Conservation (phyloP, 202 grass and related monocot species). For the Alloteropsis angusta region DNA sequence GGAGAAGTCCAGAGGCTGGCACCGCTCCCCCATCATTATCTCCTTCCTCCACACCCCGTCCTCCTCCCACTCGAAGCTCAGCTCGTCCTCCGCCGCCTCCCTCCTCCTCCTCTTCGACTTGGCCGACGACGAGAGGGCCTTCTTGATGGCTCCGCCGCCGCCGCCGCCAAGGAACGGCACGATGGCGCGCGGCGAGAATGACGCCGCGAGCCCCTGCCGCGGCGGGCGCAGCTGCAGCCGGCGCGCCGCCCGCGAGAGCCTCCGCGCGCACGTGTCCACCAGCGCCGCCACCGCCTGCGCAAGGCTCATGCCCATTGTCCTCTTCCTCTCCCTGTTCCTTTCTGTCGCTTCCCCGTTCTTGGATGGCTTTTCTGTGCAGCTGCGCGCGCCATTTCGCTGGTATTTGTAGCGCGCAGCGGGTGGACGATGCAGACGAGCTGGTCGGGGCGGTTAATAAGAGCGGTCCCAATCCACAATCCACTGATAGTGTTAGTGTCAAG, state of each 20-base stretch:
- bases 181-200: constrained; percentile 27
- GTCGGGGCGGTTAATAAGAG: neutral
- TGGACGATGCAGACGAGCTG: neutral
- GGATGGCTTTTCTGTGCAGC: neutral
- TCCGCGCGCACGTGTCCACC: constrained; percentile 37
- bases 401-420: constrained; percentile 31
- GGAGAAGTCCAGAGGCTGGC: constrained; percentile 88
- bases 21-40: constrained; percentile 87
- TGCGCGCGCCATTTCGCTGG: constrained; percentile 13
- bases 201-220: constrained; percentile 10
- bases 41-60: constrained; percentile 71
- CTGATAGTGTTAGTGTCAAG: too few species aligned
- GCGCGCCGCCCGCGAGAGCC: constrained; percentile 45
- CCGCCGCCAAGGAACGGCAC: constrained; percentile 33
- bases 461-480: too few species aligned
- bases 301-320: constrained; percentile 47
- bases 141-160: neutral
- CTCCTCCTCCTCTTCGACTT: constrained; percentile 12
- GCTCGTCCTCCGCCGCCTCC: neutral
- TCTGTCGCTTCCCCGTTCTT: neutral
- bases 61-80: constrained; percentile 12
- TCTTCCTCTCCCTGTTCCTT: neutral
- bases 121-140: constrained; percentile 20
- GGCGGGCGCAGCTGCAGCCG: constrained; percentile 30
- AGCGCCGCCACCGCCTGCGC: constrained; percentile 52